Conservation (phyloP, 345 rosid species). For the thale cress (Arabidopsis thaliana) region DNA sequence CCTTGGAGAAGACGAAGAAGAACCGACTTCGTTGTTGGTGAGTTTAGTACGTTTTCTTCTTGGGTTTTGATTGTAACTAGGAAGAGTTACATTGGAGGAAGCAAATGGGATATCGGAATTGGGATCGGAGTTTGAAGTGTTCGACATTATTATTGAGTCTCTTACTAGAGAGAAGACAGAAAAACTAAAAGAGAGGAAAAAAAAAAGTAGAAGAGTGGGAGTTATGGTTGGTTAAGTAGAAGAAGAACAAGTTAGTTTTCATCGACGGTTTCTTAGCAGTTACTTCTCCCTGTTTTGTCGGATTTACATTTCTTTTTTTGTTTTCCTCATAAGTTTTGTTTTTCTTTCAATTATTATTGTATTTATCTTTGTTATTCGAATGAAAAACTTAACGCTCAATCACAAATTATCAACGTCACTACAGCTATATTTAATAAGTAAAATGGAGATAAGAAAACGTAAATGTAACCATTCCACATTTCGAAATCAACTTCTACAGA, state of each 20-base stretch:
- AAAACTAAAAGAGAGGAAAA: slow-evolving; percentile 12
- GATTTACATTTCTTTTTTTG: background rate
- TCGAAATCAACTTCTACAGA: slow-evolving; percentile 31
- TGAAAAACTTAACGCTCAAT: background rate
- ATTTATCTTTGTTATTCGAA: background rate
- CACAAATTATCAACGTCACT: background rate
- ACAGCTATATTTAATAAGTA: background rate
- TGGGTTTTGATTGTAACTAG: slow-evolving; percentile 40
- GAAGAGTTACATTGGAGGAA: slow-evolving; percentile 13
- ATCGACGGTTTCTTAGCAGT: slow-evolving; percentile 29
- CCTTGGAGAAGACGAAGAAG: slow-evolving; percentile 17
- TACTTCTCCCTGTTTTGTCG: slow-evolving; percentile 29
- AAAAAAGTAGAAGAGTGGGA: slow-evolving; percentile 38
- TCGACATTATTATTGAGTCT: slow-evolving; percentile 7
- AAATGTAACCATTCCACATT: slow-evolving; percentile 26
- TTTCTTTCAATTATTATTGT: background rate
- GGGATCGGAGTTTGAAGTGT: slow-evolving; percentile 42
- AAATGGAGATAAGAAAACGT: background rate
- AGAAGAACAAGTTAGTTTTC: slow-evolving; percentile 24
- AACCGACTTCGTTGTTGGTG: slow-evolving; percentile 31
- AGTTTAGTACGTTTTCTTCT: slow-evolving; percentile 53
- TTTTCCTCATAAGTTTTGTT: background rate
- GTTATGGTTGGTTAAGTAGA: slow-evolving; percentile 47
- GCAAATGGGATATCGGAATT: slow-evolving; percentile 32
- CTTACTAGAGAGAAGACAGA: background rate